These are phyloP conservation scores for Alternaria rosae DNA, from an alignment of 2,329 filamentous ascomycete genomes.

Conservation along the genomic window DNA sequence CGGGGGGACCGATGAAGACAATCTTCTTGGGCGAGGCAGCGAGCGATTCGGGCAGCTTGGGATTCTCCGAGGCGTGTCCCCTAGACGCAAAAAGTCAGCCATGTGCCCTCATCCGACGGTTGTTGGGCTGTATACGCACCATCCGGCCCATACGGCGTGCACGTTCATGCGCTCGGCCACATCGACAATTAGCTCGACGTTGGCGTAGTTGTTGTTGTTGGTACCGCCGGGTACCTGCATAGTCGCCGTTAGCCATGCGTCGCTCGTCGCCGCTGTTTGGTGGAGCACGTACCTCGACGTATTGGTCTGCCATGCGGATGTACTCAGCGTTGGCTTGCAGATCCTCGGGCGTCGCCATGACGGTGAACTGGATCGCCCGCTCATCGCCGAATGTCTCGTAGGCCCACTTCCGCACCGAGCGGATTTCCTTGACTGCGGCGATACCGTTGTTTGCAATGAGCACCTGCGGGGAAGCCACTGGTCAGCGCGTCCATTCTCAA, in stretches of 20 bases:
- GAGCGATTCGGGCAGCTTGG: conserved; percentile 93
- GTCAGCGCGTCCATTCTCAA: conserved; percentile 23
- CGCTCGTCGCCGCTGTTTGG: neutral
- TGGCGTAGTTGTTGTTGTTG: conserved; percentile 99
- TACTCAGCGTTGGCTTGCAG: conserved; percentile 97
- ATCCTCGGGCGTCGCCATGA: conserved; percentile 99
- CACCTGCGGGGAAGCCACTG: conserved; percentile 65
- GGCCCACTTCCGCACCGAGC: conserved; percentile 99
- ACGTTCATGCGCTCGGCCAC: conserved; percentile 98
- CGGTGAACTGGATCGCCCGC: conserved; percentile 97
- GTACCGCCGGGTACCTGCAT: conserved; percentile 87
- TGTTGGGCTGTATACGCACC: conserved; percentile 64
- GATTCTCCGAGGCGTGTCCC: conserved; percentile 98
- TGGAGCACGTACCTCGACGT: conserved; percentile 74
- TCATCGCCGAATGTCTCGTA: conserved; percentile 99
- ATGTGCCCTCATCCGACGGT: neutral
- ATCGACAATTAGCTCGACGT: conserved; percentile 98
- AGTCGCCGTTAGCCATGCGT: conserved; percentile 25
- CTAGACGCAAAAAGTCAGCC: conserved; percentile 31
- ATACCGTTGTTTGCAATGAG: conserved; percentile 99
- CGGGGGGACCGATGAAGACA: conserved; percentile 97
- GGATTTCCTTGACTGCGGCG: conserved; percentile 98
- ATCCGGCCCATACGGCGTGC: conserved; percentile 98
- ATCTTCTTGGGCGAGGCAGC: conserved; percentile 98
- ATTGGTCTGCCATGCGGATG: conserved; percentile 99